Conservation (phyloP, 768 basidiomycete species). For the Rubroboletus satanas region DNA sequence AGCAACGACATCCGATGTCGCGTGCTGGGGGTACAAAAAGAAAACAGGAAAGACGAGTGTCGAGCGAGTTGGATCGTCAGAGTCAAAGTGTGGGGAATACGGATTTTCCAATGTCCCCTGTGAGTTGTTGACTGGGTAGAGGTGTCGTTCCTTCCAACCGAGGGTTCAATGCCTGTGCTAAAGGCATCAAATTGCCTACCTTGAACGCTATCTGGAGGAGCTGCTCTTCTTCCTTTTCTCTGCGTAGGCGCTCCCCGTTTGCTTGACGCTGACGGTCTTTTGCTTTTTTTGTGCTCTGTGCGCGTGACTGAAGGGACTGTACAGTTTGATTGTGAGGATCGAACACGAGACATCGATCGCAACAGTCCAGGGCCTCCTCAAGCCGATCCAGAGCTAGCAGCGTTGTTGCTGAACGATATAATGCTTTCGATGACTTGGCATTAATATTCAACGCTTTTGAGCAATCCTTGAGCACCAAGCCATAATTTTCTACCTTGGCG, state of each 20-base stretch:
- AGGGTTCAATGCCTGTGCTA: conserved; percentile 1
- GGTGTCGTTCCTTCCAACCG: conserved; percentile 62
- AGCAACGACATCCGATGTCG: conserved; percentile 84
- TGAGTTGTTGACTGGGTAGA: conserved; percentile 53
- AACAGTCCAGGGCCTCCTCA: conserved; percentile 83
- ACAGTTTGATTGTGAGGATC: conserved; percentile 58
- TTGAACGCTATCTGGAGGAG: conserved; percentile 57
- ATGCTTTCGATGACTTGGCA: conserved; percentile 70
- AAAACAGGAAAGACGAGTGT: conserved; percentile 83
- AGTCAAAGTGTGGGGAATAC: conserved; percentile 62
- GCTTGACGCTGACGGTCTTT: conserved; percentile 51
- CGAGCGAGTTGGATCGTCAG: conserved; percentile 53
- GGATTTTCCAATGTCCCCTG: conserved; percentile 50
- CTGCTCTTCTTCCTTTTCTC: conserved; percentile 49
- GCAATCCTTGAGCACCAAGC: conserved; percentile 81
- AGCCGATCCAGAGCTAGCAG: conserved; percentile 68
- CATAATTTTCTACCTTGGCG: conserved; percentile 69
- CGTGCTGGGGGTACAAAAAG: conserved; percentile 89
- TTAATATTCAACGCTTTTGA: conserved; percentile 66
- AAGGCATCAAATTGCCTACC: conserved; percentile 40
- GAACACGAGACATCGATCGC: conserved; percentile 60
- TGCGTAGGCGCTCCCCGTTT: conserved; percentile 45
- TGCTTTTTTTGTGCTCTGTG: conserved; percentile 42
- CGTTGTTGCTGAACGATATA: conserved; percentile 80
- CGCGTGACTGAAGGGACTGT: conserved; percentile 44